Evolutionary conservation across 2,329 filamentous ascomycete species (phyloP).

Genomic region (Botrytis hyacinthi): DNA sequence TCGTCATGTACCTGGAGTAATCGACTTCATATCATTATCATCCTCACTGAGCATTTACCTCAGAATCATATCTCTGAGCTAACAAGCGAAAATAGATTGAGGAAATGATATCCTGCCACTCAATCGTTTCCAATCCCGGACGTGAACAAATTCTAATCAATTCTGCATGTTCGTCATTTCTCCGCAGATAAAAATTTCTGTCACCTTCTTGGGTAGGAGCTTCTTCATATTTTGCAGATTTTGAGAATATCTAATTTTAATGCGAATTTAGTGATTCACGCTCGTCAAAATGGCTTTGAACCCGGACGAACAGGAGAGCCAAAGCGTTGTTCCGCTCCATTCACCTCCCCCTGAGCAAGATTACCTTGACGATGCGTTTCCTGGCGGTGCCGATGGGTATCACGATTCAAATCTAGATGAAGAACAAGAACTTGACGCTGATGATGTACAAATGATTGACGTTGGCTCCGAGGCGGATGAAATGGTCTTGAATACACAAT

Average conservation of each 20-base stretch:
- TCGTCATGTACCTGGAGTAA: background rate
- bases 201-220: background rate
- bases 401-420: background rate
- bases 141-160: background rate
- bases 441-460: background rate
- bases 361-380: background rate
- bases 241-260: background rate
- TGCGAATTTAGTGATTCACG: background rate
- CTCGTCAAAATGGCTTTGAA: slow-evolving; percentile 10
- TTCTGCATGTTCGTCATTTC: background rate
- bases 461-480: background rate
- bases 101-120: background rate
- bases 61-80: background rate
- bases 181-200: background rate
- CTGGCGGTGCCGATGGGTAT: background rate
- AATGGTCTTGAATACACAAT: background rate
- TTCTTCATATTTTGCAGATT: no score
- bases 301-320: slow-evolving; percentile 23
- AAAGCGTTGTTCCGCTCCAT: slow-evolving; percentile 14
- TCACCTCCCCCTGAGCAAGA: background rate
- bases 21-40: background rate
- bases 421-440: background rate
- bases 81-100: no score
- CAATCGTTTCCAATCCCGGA: background rate
- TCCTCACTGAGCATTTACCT: background rate